Base-by-base conservation (phyloP, 306 rosid genomes). In the Quercus parvula region DNA sequence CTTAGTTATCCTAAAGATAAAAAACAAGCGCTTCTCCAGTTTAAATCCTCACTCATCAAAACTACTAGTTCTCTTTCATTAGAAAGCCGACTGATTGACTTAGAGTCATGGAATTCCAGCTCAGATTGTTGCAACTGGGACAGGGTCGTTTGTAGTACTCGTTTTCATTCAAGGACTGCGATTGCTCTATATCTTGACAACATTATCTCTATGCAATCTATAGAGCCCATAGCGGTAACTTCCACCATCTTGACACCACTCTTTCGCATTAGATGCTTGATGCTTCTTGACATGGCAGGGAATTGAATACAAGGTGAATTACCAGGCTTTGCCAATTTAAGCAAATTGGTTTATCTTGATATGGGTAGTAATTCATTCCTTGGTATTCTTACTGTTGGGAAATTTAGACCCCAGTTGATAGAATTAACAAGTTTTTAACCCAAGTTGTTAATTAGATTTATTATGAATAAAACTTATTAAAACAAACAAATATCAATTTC, bases 61-160 rank as follows among this genome's bases (percentile, higher is more conserved):
- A 14, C 14, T 6, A 52, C 73, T 15, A 61, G 5, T 38, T 20
- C 57, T 73, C 15, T 67, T 41, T 24, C 68, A 25, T 12, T 30
- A 24, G 5, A 73, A 44, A 56, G 1, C 46, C 35, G 0, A 33
- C 35, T 33, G 35, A 5, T 10, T 44, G 12, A 44, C 9, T 72
- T 78, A 61, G 79, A 82, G 18, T 77, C 86, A 22, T 82, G 82
- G 82, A 78, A 78, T 22, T 76, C 82, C 22, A 75, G 72, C 20
- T 78, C 59, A 35, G 76, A 82, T 64, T 77, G 82, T 70, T 82
- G 85, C 61, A 46, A 13, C 7, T 82, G 85, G 85, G 75, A 77
- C 14, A 58, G 82, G 35, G 82, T 82, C 19, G 20, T 56, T 14
- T 68, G 79, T 56, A 67, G 57, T 68, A 38, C 73, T 31, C 31